Conservation (phyloP, 495 filamentous ascomycete genomes). For the Penicillium atrosanguineum region DNA sequence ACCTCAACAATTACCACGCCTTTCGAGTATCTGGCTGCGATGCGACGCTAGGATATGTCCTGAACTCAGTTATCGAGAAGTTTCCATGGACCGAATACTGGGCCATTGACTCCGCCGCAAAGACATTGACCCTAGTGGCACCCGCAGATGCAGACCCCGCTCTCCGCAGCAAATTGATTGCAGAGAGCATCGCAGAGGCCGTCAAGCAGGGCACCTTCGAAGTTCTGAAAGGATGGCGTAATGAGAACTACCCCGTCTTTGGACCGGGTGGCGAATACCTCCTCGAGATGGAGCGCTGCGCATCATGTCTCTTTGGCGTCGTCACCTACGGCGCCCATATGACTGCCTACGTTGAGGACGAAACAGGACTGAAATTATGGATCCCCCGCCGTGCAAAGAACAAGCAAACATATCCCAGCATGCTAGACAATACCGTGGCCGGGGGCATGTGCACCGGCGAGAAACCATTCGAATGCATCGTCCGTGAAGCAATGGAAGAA, state of each 20-base stretch:
- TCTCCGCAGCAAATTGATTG: constrained; percentile 60
- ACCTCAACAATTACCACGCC: constrained; percentile 51
- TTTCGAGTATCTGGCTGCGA: constrained; percentile 52
- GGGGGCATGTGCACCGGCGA: constrained; percentile 84
- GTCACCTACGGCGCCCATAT: constrained; percentile 90
- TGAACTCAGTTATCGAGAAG: constrained; percentile 52
- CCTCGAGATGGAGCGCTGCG: constrained; percentile 76
- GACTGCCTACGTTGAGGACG: constrained; percentile 67
- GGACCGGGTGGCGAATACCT: constrained; percentile 60
- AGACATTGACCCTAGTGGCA: constrained; percentile 48
- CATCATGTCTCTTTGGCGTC: constrained; percentile 77
- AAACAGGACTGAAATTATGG: constrained; percentile 73
- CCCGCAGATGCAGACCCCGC: constrained; percentile 40
- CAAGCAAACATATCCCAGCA: constrained; percentile 82
- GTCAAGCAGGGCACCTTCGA: constrained; percentile 62
- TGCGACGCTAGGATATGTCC: constrained; percentile 61
- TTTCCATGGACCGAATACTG: constrained; percentile 55
- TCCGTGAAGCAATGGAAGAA: constrained; percentile 88
- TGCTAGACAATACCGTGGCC: constrained; percentile 94
- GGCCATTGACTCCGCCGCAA: constrained; percentile 45
- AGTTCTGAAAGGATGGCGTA: constrained; percentile 77
- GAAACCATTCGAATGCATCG: constrained; percentile 69
- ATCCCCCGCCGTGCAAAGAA: constrained; percentile 68
- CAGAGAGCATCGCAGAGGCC: constrained; percentile 59
- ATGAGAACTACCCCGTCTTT: constrained; percentile 85